Conservation (phyloP, 768 basidiomycete species). For the Sporobolomyces pararoseus region DNA sequence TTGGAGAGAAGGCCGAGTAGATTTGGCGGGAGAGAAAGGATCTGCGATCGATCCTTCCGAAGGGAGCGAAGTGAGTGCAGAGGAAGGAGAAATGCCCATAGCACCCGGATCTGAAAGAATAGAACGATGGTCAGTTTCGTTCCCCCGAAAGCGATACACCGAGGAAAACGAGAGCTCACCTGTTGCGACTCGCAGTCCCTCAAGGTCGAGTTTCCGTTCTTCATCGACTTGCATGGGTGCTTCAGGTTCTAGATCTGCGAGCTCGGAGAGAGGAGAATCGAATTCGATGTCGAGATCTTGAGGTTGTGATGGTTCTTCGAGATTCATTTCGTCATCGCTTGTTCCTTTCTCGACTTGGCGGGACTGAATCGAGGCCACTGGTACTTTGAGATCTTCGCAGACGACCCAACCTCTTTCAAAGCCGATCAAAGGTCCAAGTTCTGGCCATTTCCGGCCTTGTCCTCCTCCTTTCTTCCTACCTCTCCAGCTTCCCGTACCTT, state of each 20-base stretch:
- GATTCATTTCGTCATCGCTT: neutral
- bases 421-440: slow-evolving; percentile 30
- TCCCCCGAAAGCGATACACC: neutral
- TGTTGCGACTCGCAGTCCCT: neutral
- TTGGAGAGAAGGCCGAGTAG: slow-evolving; percentile 2
- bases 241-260: slow-evolving; percentile 3
- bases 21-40: slow-evolving; percentile 7
- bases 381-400: neutral
- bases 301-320: neutral
- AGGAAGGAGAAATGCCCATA: slow-evolving; percentile 22
- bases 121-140: neutral
- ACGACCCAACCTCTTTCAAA: slow-evolving; percentile 41
- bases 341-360: neutral
- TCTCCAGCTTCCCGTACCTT: neutral
- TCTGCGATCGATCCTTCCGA: slow-evolving; percentile 10
- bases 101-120: neutral
- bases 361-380: too few relatives aligned
- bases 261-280: slow-evolving; percentile 20
- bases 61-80: slow-evolving; percentile 27
- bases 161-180: slow-evolving; percentile 3
- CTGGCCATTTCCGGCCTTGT: slow-evolving; percentile 16
- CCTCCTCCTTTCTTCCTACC: slow-evolving; percentile 20
- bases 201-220: slow-evolving; percentile 3
- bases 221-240: neutral
- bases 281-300: neutral